These are phyloP conservation scores for Parathielavia hyrcaniae DNA, from an alignment of 495 filamentous ascomycete species.

Conservation along the genomic window DNA sequence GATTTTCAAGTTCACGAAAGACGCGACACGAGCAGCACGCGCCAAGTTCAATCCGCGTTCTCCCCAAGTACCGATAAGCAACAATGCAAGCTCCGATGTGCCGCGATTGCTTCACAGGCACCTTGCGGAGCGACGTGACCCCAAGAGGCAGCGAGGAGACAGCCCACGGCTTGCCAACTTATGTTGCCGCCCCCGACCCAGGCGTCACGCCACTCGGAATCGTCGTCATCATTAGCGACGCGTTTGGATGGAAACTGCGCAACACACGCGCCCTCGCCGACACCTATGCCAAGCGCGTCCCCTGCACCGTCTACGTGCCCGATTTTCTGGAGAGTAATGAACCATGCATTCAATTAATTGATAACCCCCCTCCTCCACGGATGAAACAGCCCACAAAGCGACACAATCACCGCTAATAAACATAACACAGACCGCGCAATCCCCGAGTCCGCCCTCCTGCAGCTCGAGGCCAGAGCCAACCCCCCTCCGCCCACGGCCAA, in stretches of 20 bases:
- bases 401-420: background rate
- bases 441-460: conserved; percentile 19
- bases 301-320: conserved; percentile 49
- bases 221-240: conserved; percentile 51
- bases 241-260: conserved; percentile 52
- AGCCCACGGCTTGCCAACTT: conserved; percentile 47
- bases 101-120: conserved; percentile 30
- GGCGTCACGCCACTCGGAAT: conserved; percentile 39
- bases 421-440: conserved; percentile 16
- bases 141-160: conserved; percentile 27
- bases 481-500: background rate
- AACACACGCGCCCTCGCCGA: conserved; percentile 53
- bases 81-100: conserved; percentile 21
- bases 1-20: background rate
- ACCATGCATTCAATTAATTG: background rate
- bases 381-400: no score
- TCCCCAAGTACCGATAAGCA: background rate
- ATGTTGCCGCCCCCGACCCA: conserved; percentile 38
- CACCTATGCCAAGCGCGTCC: conserved; percentile 44
- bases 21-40: background rate
- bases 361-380: background rate
- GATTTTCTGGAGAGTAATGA: conserved; percentile 61
- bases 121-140: conserved; percentile 25
- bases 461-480: conserved; percentile 10
- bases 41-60: background rate